Conservation (phyloP, 1,284 basidiomycete genomes). For the Anthracocystis setariae region DNA sequence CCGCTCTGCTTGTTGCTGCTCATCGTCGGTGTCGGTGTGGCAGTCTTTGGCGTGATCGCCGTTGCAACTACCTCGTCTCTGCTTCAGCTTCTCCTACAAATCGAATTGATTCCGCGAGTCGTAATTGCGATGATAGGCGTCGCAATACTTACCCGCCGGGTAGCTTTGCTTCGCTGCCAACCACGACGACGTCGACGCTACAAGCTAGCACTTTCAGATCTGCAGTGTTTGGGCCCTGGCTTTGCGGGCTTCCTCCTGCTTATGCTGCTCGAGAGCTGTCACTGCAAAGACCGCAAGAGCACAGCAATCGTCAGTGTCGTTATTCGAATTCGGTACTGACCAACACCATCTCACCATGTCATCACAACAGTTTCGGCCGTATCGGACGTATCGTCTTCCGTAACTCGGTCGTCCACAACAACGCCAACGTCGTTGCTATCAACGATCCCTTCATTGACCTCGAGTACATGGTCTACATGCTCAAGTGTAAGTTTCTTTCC, state of each 20-base stretch:
- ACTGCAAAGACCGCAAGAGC: too few relatives aligned
- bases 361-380: conserved; percentile 60
- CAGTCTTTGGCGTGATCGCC: background rate
- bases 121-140: too few relatives aligned
- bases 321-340: conserved; percentile 3
- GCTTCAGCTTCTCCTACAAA: too few relatives aligned
- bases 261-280: too few relatives aligned
- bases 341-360: background rate
- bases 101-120: too few relatives aligned
- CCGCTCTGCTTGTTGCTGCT: background rate
- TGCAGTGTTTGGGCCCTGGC: too few relatives aligned
- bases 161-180: too few relatives aligned
- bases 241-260: too few relatives aligned
- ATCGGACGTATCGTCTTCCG: conserved; percentile 82
- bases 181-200: too few relatives aligned
- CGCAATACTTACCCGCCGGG: too few relatives aligned
- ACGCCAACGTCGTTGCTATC: conserved; percentile 63
- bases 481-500: conserved; percentile 76
- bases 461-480: conserved; percentile 81
- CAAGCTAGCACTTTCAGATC: too few relatives aligned
- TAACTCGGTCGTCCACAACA: conserved; percentile 72
- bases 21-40: conserved; percentile 1
- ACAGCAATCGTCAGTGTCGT: background rate
- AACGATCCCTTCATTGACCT: conserved; percentile 89
- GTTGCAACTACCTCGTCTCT: background rate